Base-by-base conservation (phyloP, 1,284 basidiomycete species). In the Agroathelia rolfsii region DNA sequence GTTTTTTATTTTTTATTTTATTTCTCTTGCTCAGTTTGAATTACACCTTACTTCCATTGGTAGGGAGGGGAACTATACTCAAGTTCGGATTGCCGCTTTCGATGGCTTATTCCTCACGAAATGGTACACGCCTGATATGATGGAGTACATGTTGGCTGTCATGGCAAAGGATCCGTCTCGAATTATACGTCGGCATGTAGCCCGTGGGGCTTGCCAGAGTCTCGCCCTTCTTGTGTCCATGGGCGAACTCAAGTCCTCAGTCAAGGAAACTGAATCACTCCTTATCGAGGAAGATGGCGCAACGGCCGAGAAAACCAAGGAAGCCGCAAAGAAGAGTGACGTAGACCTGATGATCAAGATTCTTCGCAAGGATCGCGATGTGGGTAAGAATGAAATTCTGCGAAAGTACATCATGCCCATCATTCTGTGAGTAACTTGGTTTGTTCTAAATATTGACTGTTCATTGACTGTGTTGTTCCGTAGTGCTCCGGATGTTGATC, bases 81-180 rank as follows among this genome's bases (percentile, higher is more conserved):
- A 90, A 46, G 81, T 98, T 20, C 83, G 95, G 18, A 69, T 90
- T 32, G 77, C 86, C 3, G 94, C 95, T 3, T 93, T 98, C 47
- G 92, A 98, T 53, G 85, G 86, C 13, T 68, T 99, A 3, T 80
- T 98, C 57, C 66, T 97, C 37, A 84, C 87, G 29, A 89, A 86
- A 53, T 88, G 85, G 85, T 87, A 83, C 50, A 68, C 74, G 0
- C 77, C 81, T 13, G 72, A 76, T 45, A 76, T 98, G 40, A 82
- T 90, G 64, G 74, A 78, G 16, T 98, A 97, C 52, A 69, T 96
- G 45, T 72, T 95, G 37, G 73, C 88, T n/a, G 79, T 97, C 34
- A 79, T 97, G 58, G 74, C 80, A 3, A 69, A 80, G 46, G 94
- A 98, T 52, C 69, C 84, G 18, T 96, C 86, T 5, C 75, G 86